A percentile compares a stretch with the other conserved stretches of the same genome.
phyloP scores from a whole-genome alignment of 352 stramenopile species.

The Pseudoperonospora humuli region DNA sequence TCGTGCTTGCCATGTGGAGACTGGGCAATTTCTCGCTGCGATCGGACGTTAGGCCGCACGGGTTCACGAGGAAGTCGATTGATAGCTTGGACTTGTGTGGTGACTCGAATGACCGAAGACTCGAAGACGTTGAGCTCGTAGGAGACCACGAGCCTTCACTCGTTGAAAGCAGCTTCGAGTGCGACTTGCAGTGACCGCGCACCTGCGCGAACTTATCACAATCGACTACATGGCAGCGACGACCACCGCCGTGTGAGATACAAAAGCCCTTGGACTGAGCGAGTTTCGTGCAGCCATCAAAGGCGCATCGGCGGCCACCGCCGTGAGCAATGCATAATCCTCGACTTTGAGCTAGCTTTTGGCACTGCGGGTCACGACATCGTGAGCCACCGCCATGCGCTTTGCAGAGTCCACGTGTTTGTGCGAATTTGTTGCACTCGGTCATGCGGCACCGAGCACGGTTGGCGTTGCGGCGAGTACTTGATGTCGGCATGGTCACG shows the following conservation, averaged over 20 bases:
- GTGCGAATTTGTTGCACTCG: conserved; percentile 71
- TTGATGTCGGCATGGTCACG: conserved; percentile 27
- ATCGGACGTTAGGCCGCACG: conserved; percentile 6
- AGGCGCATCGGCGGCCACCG: conserved; percentile 54
- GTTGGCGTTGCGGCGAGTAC: conserved; percentile 40
- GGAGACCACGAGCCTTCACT: no score
- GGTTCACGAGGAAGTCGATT: conserved; percentile 51
- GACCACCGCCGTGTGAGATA: conserved; percentile 68
- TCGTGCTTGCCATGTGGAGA: conserved; percentile 2
- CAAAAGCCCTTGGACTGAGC: conserved; percentile 69
- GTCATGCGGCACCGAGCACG: conserved; percentile 56
- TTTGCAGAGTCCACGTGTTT: conserved; percentile 73
- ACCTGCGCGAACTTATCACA: conserved; percentile 83
- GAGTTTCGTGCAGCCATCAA: conserved; percentile 59
- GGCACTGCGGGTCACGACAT: conserved; percentile 61
- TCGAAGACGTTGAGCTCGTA: no score
- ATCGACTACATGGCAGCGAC: conserved; percentile 47
- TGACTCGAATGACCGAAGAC: no score
- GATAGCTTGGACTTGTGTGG: no score
- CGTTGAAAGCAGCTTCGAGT: conserved; percentile 63
- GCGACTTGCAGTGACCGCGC: conserved; percentile 70
- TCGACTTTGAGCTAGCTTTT: conserved; percentile 69
- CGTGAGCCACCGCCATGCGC: conserved; percentile 73
- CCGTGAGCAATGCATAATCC: conserved; percentile 70
- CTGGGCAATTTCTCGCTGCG: conserved; percentile 1